Conservation (phyloP, 2,329 filamentous ascomycete species). For the Aspergillus fructus region DNA sequence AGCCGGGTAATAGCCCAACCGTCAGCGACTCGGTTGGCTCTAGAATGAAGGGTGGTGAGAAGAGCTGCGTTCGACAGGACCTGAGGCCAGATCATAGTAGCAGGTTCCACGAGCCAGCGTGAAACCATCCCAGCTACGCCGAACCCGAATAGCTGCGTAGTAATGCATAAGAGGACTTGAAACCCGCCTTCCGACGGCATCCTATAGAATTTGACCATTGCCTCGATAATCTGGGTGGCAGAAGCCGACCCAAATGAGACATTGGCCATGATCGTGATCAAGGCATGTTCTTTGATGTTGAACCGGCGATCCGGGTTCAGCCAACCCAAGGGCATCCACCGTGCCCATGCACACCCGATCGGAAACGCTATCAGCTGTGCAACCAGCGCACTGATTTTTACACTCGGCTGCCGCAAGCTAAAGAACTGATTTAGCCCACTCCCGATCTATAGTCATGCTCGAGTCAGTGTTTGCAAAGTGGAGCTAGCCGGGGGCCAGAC, state of each 20-base stretch:
- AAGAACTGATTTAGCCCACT: conserved; percentile 42
- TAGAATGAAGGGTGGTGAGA: conserved; percentile 41
- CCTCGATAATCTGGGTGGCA: conserved; percentile 40
- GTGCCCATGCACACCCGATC: conserved; percentile 41
- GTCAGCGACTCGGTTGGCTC: conserved; percentile 34
- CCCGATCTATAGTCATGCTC: conserved; percentile 26
- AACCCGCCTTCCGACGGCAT: conserved; percentile 60
- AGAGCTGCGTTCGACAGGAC: conserved; percentile 53
- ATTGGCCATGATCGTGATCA: conserved; percentile 49
- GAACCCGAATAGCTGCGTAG: conserved; percentile 63
- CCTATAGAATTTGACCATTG: conserved; percentile 52
- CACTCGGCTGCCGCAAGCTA: conserved; percentile 38
- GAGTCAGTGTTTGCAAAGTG: conserved; percentile 1
- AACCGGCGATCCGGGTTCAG: conserved; percentile 45
- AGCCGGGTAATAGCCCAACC: conserved; percentile 43
- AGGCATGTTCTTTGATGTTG: conserved; percentile 43
- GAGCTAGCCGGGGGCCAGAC: not conserved
- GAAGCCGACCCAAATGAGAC: conserved; percentile 48
- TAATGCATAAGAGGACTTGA: conserved; percentile 60
- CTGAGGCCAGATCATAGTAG: conserved; percentile 65
- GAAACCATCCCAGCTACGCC: conserved; percentile 61
- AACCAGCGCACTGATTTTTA: conserved; percentile 39
- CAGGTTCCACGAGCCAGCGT: conserved; percentile 58
- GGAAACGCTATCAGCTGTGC: conserved; percentile 48
- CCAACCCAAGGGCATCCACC: conserved; percentile 39